Conservation (phyloP, 345 rosid species). For the Arabis hirsuta region DNA sequence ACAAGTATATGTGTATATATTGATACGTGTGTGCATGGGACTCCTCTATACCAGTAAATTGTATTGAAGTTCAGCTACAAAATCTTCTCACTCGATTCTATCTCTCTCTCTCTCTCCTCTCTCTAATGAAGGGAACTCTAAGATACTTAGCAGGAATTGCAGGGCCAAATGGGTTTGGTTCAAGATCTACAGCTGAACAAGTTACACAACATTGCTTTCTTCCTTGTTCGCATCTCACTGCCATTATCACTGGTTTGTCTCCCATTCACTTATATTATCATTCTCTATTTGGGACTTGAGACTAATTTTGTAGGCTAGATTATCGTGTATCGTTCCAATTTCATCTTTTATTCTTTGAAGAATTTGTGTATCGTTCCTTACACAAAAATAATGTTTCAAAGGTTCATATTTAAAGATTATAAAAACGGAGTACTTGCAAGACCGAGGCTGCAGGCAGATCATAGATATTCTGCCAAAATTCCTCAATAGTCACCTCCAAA, state of each 20-base stretch:
- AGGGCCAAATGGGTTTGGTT: slow-evolving; percentile 97
- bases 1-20: slow-evolving; percentile 18
- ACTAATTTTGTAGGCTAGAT: neutral
- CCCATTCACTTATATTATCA: slow-evolving; percentile 1
- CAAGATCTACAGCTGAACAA: slow-evolving; percentile 86
- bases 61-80: slow-evolving; percentile 8
- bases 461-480: neutral
- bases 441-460: neutral
- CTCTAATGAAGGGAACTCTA: slow-evolving; percentile 71
- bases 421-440: neutral
- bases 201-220: slow-evolving; percentile 52
- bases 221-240: slow-evolving; percentile 45
- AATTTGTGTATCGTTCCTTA: neutral
- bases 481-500: neutral
- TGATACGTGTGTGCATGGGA: slow-evolving; percentile 42
- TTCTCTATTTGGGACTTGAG: neutral
- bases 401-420: neutral
- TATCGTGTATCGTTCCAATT: neutral
- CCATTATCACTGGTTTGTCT: slow-evolving; percentile 46
- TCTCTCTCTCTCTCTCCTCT: slow-evolving; percentile 27
- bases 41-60: slow-evolving; percentile 35
- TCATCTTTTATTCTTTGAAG: too few relatives aligned
- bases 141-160: slow-evolving; percentile 87
- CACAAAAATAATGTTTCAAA: neutral
- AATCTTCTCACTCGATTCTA: neutral